phyloP scores from a whole-genome alignment of 2,329 filamentous ascomycete genomes.

The Fragosphaeria purpurea region DNA sequence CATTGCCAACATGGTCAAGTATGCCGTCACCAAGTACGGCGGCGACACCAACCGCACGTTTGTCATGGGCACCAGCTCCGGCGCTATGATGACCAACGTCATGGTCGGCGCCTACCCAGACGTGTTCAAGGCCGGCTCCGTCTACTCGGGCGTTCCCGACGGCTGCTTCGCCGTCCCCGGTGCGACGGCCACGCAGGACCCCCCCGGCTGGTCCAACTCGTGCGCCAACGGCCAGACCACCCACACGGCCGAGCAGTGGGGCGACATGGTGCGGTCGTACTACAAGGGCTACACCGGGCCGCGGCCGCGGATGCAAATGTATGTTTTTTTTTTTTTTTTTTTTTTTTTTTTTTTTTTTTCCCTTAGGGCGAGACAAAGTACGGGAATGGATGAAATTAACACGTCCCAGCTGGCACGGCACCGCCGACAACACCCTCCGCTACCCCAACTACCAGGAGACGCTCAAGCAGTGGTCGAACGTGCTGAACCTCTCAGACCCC shows the following conservation, averaged over 20 bases:
- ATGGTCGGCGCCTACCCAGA: conserved; percentile 45
- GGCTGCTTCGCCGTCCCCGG: conserved; percentile 40
- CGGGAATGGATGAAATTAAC: too few relatives aligned
- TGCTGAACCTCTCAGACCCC: conserved; percentile 26
- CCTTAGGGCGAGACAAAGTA: too few relatives aligned
- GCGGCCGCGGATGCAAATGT: conserved; percentile 29
- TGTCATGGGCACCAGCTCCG: conserved; percentile 37
- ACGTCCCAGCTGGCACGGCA: conserved; percentile 21
- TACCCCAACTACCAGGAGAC: conserved; percentile 30
- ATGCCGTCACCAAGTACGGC: conserved; percentile 19
- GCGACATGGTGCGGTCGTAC: conserved; percentile 31
- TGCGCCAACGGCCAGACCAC: conserved; percentile 41
- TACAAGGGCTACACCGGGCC: conserved; percentile 39
- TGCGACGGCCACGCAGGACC: conserved; percentile 27
- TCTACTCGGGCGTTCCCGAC: conserved; percentile 43
- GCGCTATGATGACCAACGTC: conserved; percentile 46
- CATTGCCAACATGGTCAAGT: conserved; percentile 46
- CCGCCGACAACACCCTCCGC: conserved; percentile 26
- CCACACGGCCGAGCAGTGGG: conserved; percentile 30
- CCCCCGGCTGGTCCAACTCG: conserved; percentile 40
- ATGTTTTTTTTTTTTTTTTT: conserved; percentile 6
- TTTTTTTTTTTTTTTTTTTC: neutral
- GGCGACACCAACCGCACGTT: conserved; percentile 29
- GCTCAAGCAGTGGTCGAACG: conserved; percentile 36
- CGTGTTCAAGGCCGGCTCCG: conserved; percentile 40